These are phyloP conservation scores for Penstemon barbatus DNA, from an alignment of 257 asterid species.

Conservation along the genomic window DNA sequence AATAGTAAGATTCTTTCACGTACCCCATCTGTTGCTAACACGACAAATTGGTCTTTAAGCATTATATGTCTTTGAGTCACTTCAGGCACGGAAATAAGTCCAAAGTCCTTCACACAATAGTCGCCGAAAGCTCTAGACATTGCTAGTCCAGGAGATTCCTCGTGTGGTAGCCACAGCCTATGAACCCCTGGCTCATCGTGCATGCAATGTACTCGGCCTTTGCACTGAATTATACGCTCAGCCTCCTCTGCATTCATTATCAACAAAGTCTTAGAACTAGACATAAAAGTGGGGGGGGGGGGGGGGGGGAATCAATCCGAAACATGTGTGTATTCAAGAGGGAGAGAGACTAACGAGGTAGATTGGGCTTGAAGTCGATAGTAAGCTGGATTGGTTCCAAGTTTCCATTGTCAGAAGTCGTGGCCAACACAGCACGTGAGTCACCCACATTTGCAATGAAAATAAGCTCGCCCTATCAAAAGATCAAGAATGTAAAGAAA, in stretches of 20 bases:
- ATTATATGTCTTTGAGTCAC: constrained; percentile 72
- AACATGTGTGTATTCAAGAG: neutral
- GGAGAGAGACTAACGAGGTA: constrained; percentile 64
- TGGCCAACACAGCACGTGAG: constrained; percentile 91
- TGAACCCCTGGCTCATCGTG: constrained; percentile 84
- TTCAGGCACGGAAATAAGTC: constrained; percentile 88
- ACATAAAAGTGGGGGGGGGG: too few relatives aligned
- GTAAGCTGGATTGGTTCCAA: constrained; percentile 81
- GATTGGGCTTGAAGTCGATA: constrained; percentile 86
- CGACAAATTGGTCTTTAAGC: constrained; percentile 66
- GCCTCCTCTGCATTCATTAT: constrained; percentile 64
- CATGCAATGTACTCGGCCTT: constrained; percentile 73
- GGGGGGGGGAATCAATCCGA: too few relatives aligned
- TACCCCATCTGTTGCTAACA: constrained; percentile 98
- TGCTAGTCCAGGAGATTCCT: constrained; percentile 88
- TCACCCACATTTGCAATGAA: constrained; percentile 89
- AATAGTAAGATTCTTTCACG: constrained; percentile 7
- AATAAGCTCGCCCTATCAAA: constrained; percentile 67
- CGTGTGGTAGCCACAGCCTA: constrained; percentile 85
- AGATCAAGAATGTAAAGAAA: neutral
- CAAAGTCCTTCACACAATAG: constrained; percentile 80
- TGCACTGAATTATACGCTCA: constrained; percentile 68
- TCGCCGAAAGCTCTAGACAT: constrained; percentile 99
- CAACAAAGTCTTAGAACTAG: too few relatives aligned
- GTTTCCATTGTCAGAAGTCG: constrained; percentile 62